A percentile compares a stretch with the other conserved stretches of the same genome.
phyloP scores from a whole-genome alignment of 192 early-diverging fungal species.

The Linnemannia zychae region DNA sequence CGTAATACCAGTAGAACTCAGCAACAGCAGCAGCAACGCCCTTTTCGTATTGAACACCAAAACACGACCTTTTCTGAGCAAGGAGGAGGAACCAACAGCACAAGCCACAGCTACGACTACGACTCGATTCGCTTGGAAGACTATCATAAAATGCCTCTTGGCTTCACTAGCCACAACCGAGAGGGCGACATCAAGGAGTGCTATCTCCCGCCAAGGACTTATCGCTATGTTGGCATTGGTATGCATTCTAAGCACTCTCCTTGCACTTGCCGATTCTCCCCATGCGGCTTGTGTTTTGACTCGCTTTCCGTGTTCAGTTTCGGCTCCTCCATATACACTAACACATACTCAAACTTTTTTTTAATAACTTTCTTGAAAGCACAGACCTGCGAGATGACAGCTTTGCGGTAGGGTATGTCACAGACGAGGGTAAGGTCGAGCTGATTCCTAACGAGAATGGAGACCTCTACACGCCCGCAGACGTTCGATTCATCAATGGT shows the following conservation, averaged over 20 bases:
- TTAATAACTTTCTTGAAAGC: neutral
- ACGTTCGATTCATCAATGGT: neutral
- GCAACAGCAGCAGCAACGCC: neutral
- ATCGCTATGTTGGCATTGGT: neutral
- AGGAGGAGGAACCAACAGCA: neutral
- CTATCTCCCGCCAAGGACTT: neutral
- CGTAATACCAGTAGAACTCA: neutral
- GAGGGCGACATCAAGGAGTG: neutral
- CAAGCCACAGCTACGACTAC: neutral
- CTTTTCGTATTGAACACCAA: neutral
- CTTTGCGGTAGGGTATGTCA: slow-evolving; percentile 14
- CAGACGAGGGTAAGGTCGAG: neutral
- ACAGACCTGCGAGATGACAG: slow-evolving; percentile 6
- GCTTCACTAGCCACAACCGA: no score
- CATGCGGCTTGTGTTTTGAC: no score
- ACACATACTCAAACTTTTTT: neutral
- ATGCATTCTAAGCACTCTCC: neutral
- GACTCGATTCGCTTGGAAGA: neutral
- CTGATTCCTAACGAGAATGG: slow-evolving; percentile 8
- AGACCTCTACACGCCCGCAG: neutral
- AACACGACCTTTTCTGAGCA: neutral
- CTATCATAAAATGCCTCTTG: neutral
- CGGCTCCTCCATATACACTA: neutral
- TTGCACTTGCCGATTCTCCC: neutral
- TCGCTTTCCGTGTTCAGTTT: no score